phyloP scores from a whole-genome alignment of 805 yeast genomes.

The Alloascoidea hylecoeti region DNA sequence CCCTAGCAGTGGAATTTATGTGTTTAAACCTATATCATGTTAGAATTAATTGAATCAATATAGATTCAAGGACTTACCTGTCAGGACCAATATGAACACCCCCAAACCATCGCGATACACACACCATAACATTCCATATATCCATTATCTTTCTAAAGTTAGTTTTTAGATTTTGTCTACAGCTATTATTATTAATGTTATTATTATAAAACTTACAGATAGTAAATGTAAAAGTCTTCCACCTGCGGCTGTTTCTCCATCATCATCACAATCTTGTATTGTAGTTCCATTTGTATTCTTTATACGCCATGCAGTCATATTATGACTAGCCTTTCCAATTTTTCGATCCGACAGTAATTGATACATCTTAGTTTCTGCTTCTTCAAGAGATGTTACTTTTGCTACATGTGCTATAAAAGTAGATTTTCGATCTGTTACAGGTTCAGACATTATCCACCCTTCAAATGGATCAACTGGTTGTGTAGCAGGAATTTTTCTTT shows the following conservation, averaged over 20 bases:
- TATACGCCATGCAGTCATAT: slow-evolving; percentile 82
- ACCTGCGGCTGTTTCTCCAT: slow-evolving; percentile 96
- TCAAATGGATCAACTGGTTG: slow-evolving; percentile 30
- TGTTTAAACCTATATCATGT: slow-evolving; percentile 61
- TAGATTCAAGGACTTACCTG: slow-evolving; percentile 11
- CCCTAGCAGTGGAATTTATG: slow-evolving; percentile 79
- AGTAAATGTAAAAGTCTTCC: slow-evolving; percentile 63
- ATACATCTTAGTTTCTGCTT: slow-evolving; percentile 41
- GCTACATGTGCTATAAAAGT: slow-evolving; percentile 71
- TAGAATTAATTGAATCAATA: not conserved
- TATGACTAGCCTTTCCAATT: slow-evolving; percentile 57
- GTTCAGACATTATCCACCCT: slow-evolving; percentile 70
- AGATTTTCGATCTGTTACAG: slow-evolving; percentile 72
- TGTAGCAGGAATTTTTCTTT: slow-evolving; percentile 3
- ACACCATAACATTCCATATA: slow-evolving; percentile 73
- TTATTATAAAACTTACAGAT: slow-evolving; percentile 8
- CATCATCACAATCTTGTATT: slow-evolving; percentile 86
- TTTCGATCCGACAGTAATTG: slow-evolving; percentile 48
- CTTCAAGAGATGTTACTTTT: slow-evolving; percentile 46
- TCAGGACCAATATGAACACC: slow-evolving; percentile 90
- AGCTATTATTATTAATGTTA: slow-evolving; percentile 5
- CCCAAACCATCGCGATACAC: slow-evolving; percentile 87
- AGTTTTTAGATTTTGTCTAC: slow-evolving; percentile 8
- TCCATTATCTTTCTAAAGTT: slow-evolving; percentile 35
- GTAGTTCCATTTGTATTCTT: slow-evolving; percentile 35